Evolutionary conservation across 441 rosid species (phyloP), one percentile per base, ranked within the genome.

Genomic region (Breynia disticha): DNA sequence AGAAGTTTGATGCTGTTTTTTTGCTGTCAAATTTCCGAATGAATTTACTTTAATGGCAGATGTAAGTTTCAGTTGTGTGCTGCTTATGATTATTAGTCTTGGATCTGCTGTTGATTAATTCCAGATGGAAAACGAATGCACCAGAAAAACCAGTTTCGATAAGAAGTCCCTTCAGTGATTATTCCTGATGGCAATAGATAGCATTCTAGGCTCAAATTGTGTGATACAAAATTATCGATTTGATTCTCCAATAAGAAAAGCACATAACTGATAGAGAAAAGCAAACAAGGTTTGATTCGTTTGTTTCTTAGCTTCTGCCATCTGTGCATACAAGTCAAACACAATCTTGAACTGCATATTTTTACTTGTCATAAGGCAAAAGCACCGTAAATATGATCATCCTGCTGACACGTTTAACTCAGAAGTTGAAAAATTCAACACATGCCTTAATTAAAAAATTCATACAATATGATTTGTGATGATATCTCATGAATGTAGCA

Each of bases 401-500:
- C n/a, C 39, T 50, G 43, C 49, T 59, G 46, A 37, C 66, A 17
- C 52, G 46, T 16, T 5, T 57, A n/a, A 50, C 44, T 21, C 8
- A 15, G 48, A 47, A 41, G 50, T 63, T 60, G 62, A 57, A 46
- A 46, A 61, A 60, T 58, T 41, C 13, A 41, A 11, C 44, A 41
- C 56, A 15, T 1, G n/a, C 13, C 5, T 11, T 1, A 37, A 50
- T 50, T 18, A n/a, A 56, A 70, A 64, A 24, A 43, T 54, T 41
- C 16, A 37, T 57, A 53, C 64, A 9, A 52, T 65, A 58, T 48
- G 44, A 41, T 41, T 41, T 11, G 37, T 32, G n/a, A 45, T 16
- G n/a, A 16, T 50, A n/a, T 22, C 35, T 28, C n/a, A 38, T 67
- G 73, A 49, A 55, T 62, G 7, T 67, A 62, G 49, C 76, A 19